Evolutionary conservation across 805 yeast species (phyloP), one percentile per base, ranked within the genome.

Genomic region (Clavispora carvajalis): DNA sequence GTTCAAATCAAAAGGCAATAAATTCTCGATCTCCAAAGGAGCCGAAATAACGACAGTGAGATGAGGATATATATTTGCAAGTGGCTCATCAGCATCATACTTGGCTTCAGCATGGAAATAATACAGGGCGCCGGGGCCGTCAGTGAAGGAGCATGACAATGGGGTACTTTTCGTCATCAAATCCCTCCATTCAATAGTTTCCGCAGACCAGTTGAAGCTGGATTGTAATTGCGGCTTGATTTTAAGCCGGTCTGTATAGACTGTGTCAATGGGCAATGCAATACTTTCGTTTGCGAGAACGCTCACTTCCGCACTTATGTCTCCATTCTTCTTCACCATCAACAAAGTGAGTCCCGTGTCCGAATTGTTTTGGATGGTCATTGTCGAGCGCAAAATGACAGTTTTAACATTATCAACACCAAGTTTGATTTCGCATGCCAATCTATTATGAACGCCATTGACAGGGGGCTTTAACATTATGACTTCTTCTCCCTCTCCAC

Each of bases 21-120:
- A 65, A 54, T 93, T 93, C 49, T 85, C 89, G 43, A 93, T 70
- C 50, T 85, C 86, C 34, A 93, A 62, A 0, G 99, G 98, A 0
- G 98, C 87, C 0, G 93, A 79, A 6, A 93, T 63, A 4, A 80
- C 73, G 18, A 93, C 63, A 7, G 70, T 74, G 85, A 91, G 74
- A 52, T 86, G 93, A 0, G 99, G 99, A 54, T 87, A 95, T 1
- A 85, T 73, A 43, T 73, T 69, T 0, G 85, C 74, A 19, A 89
- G 63, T 0, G 88, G 89, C 47, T 86, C 95, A n/a, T 74, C 69
- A 13, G 65, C 58, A 47, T 84, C 79, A 58, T 62, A 83, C 34
- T 66, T 60, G 1, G 91, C 88, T 49, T 77, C 83, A 0, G 83
- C 84, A 49, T 85, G 91, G 62, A 85, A 82, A 52, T 74, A 82